Evolutionary conservation across 176 grass and related monocot genomes (phyloP), one percentile per base, ranked within the genome.

Genomic region (Oryza longistaminata): DNA sequence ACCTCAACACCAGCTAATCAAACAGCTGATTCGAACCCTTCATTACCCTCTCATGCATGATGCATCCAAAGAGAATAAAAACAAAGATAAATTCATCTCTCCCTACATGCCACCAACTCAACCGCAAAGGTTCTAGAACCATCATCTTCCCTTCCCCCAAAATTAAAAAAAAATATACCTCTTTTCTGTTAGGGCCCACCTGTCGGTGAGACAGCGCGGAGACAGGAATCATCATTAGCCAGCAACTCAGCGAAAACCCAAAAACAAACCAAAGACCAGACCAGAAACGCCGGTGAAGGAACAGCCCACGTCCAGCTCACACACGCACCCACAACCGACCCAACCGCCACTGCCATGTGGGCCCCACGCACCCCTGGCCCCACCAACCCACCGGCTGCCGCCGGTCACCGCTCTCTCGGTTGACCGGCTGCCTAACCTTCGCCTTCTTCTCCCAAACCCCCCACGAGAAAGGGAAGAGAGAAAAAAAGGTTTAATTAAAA

Each of bases 311-410:
- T 70, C 74, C 70, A 87, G 85, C 85, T 90, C 89, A 90, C 69
- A 31, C 69, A 3, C 58, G 15, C 49, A 50, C 70, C 76, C 81
- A 5, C 9, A 77, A n/a, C 52, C 2, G 27, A 43, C 81, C 42
- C 2, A 37, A 50, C 64, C 0, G 3, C 35, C 70, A 0, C 49
- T 80, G 85, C 37, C 40, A 70, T 4, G 42, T 21, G 75, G 89
- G 81, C 13, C 89, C 79, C 15, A 11, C 0, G 14, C 43, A 4
- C 1, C 9, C 6, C 68, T 3, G 76, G 9, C 19, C 87, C 76
- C 81, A 35, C 35, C 46, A 87, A 17, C 90, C 73, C 16, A 88
- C 90, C 61, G 90, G 90, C 78, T 58, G 31, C 83, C 10, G 24
- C 83, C 78, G 44, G 86, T 88, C 26, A 26, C 58, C 25, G 3